Base-by-base conservation (phyloP, 73 alveolate genomes). In the Uronychia setigera region DNA sequence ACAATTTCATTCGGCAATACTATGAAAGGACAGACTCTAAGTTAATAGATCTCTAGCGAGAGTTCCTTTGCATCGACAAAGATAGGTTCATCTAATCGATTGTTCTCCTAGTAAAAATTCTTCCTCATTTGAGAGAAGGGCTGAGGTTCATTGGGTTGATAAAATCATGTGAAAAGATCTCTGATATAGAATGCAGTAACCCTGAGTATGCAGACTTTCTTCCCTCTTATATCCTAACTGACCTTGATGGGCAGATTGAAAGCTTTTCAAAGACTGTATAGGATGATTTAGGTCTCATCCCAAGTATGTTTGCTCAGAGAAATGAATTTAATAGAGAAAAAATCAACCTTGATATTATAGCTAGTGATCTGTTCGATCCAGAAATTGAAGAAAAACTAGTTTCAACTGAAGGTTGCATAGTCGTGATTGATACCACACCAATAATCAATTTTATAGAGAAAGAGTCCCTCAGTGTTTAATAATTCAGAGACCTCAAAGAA, bases 231-330 rank as follows among this genome's bases (percentile, higher is more conserved):
- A 67, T 67, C 32, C 32, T 67, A 13, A 67, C 79, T 67, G 79
- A 67, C 32, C 32, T 67, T 26, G 79, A 67, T 67, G 79, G 79
- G 32, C 79, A 67, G 5, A 67, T 67, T 26, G 34, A 67, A 67
- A 28, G 34, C 34, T 26, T 67, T 26, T 26, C 79, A 13, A 26
- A 67, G 32, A 28, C 34, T 5, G 1, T 67, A 9, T 26, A 67
- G 29, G 32, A 26, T 13, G 79, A 67, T 5, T 26, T 67, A 25
- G 79, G 79, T 26, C 1, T 67, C 29, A 28, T 67, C 34, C 79
- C 79, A 1, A 67, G 26, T 5, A 67, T 67, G 67, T 46, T 46
- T 19, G 67, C 67, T 11, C 5, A 11, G 67, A 5, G 67, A 19
- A 46, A 46, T 46, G 67, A 46, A 26, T 67, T 67, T 30, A 67